Evolutionary conservation across 2,329 filamentous ascomycete species (phyloP), one percentile per base, ranked within the genome.

Genomic region (Tolypocladium endophyticum): DNA sequence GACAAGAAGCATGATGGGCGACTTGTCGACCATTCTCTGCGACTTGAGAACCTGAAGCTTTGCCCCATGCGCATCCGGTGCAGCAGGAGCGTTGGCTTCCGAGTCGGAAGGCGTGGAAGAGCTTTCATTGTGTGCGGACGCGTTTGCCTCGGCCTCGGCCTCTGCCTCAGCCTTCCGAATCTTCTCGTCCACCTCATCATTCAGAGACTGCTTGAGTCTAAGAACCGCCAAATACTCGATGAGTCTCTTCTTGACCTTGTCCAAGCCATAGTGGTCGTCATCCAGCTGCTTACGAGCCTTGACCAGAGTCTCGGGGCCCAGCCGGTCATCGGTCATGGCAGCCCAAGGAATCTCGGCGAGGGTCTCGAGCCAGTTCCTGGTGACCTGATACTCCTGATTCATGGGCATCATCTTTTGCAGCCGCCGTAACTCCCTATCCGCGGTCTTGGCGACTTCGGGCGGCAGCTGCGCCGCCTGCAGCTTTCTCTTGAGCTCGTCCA

Each of bases 141-240:
- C 77, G 54, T 85, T 81, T 23, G 50, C 50, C 30, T 54, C 81
- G 5, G 84, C 82, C 56, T 86, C 81, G 5, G 84, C 82, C 55
- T 86, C 82, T 59, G 86, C 81, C 68, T 88, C 82, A 2, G 84
- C 83, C 58, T 84, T 78, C 63, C 81, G 83, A 63, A 96, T 90
- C 71, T 96, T 87, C 33, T 84, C 83, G 58, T 96, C 89, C 23
- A 97, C 80, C 58, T 90, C 87, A 58, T 88, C 83, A 64, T 97
- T 97, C 63, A 93, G 87, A 28, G 89, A 87, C 71, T 97, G 92
- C 79, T 97, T 99, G 60, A 99, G 81, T 66, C 94, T 89, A 58
- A 99, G 80, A n/a, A 99, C 94, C 2, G 94, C 95, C 52, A 99
- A 81, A 70, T 99, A 99, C 72, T 97, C 95, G 6, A 99, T 81